phyloP scores from a whole-genome alignment of 495 filamentous ascomycete genomes.

The Hypomontagnella submonticulosa region DNA sequence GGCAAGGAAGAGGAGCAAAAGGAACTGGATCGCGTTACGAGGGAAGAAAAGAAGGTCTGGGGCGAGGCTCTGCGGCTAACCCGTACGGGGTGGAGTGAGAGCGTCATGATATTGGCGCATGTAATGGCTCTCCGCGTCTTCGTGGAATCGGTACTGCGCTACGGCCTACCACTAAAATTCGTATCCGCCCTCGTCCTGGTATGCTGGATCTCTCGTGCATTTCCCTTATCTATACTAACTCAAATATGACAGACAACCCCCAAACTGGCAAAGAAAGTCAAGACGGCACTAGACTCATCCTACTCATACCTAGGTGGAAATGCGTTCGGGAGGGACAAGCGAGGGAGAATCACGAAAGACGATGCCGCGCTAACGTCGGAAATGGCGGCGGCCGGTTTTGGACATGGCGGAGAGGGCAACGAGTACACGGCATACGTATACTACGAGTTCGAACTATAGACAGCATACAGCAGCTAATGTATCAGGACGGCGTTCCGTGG shows the following conservation, averaged over 20 bases:
- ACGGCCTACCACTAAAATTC: slow-evolving; percentile 89
- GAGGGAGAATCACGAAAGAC: slow-evolving; percentile 87
- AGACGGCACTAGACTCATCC: slow-evolving; percentile 79
- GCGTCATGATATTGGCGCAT: slow-evolving; percentile 94
- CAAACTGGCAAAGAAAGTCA: slow-evolving; percentile 84
- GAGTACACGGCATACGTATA: slow-evolving; percentile 98
- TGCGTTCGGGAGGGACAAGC: slow-evolving; percentile 93
- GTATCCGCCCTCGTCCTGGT: slow-evolving; percentile 86
- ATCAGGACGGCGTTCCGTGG: slow-evolving; percentile 33
- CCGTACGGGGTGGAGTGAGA: slow-evolving; percentile 90
- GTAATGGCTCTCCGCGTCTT: slow-evolving; percentile 91
- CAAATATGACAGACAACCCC: slow-evolving; percentile 73
- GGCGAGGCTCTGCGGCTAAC: slow-evolving; percentile 88
- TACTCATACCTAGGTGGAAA: slow-evolving; percentile 96
- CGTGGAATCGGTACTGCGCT: slow-evolving; percentile 94
- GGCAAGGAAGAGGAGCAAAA: slow-evolving; percentile 86
- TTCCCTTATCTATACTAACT: slow-evolving; percentile 32
- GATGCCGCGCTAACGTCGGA: slow-evolving; percentile 79
- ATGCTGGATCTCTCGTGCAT: slow-evolving; percentile 48
- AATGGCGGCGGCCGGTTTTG: slow-evolving; percentile 74
- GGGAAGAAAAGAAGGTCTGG: slow-evolving; percentile 87
- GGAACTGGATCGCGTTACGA: slow-evolving; percentile 81
- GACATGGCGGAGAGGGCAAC: slow-evolving; percentile 68
- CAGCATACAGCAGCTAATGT: slow-evolving; percentile 22
- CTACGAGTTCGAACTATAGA: slow-evolving; percentile 81